Percentiles rank a stretch among this genome's conserved stretches.
Evolutionary conservation across 2,329 filamentous ascomycete genomes (phyloP).

Genomic region (Cercospora canescens): DNA sequence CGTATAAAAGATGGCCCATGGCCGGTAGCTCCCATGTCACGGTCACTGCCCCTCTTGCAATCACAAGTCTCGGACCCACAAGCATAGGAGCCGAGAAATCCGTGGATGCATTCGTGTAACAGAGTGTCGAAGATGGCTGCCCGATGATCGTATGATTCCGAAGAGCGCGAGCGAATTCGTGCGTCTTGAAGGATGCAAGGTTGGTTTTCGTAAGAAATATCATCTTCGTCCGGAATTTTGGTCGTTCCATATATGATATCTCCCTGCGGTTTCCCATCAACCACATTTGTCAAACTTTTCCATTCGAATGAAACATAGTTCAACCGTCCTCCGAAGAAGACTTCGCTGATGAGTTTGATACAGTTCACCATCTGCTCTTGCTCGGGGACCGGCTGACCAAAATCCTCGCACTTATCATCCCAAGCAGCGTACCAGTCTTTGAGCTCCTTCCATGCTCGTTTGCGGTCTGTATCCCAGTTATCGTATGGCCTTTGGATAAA

Average conservation of each 20-base stretch:
- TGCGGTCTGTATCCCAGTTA: neutral
- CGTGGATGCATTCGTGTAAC: conserved; percentile 12
- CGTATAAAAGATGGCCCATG: neutral
- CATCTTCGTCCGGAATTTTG: neutral
- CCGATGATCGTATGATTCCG: neutral
- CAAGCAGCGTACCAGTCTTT: neutral
- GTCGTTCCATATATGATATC: neutral
- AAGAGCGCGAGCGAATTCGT: neutral
- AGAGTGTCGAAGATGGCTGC: neutral
- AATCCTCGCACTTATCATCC: neutral
- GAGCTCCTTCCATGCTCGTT: neutral
- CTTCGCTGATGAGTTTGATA: conserved; percentile 2
- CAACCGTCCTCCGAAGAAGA: conserved; percentile 4
- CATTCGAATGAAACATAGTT: neutral
- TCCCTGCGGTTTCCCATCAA: neutral
- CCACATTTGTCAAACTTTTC: neutral
- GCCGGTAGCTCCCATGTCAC: neutral
- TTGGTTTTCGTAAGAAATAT: neutral
- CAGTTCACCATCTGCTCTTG: neutral
- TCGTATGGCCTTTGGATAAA: neutral
- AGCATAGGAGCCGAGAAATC: neutral
- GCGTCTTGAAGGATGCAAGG: neutral
- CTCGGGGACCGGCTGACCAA: neutral
- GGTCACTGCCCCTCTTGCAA: neutral
- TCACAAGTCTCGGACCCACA: neutral